Base-by-base conservation (phyloP, 2,329 filamentous ascomycete genomes). In the Cryphonectria japonica region DNA sequence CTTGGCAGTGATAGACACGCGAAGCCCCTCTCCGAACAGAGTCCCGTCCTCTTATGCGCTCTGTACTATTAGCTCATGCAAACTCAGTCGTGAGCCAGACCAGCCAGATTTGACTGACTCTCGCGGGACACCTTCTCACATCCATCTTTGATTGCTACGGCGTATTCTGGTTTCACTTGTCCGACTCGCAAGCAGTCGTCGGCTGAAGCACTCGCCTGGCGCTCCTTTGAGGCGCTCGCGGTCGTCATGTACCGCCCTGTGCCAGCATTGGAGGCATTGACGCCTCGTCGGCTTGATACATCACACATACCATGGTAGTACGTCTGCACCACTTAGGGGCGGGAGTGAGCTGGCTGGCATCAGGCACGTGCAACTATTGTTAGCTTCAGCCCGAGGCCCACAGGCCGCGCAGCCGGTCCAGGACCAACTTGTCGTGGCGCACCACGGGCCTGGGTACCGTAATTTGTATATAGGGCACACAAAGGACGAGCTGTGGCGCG, bases 351-450 rank as follows among this genome's bases (percentile, higher is more conserved):
- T 52, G 46, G 46, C 22, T 22, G 46, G 14, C 29, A 32, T 19
- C 26, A 59, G 26, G 29, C 46, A 64, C 61, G 61, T 64, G 39
- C 61, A 29, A 64, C 39, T 29, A 29, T 46, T n/a, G 69, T 41
- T 69, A 67, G 61, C 34, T 60, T 69, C 52, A 34, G 61, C 54
- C 34, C 26, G 37, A 37, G 54, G 59, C 46, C 67, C 67, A 71
- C 61, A 66, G 39, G 50, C 46, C 67, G 69, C 62, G 62, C 70
- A 66, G 69, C 62, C 54, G 67, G 41, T 66, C 67, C 67, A 67
- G 22, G 66, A 37, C 64, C 68, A 62, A 50, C 69, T 22, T 32
- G 29, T 39, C 52, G 68, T 62, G 65, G 65, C 59, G 59, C 32
- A 34, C 34, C 32, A 19, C 39, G 32, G 32, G 32, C 59, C 34